These are phyloP conservation scores for Malania oleifera DNA, from an alignment of 164 flowering plant species.

Conservation along the genomic window DNA sequence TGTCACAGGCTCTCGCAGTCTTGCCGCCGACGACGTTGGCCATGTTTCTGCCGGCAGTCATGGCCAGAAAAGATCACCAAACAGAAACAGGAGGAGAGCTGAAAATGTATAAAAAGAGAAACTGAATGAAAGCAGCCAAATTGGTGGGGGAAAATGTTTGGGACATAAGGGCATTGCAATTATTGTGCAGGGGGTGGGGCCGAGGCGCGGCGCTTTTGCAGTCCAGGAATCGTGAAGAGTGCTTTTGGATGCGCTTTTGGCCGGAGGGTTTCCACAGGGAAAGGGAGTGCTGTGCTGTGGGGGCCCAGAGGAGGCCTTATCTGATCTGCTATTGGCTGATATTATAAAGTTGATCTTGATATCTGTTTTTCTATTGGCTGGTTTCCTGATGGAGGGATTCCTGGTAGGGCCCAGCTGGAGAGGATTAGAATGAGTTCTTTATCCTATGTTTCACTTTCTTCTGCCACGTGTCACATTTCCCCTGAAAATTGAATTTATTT, in stretches of 20 bases:
- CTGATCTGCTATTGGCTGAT: slow-evolving; percentile 47
- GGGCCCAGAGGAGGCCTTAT: slow-evolving; percentile 61
- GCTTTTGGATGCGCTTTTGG: slow-evolving; percentile 25
- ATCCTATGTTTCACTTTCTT: too few relatives aligned
- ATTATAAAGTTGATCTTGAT: slow-evolving; percentile 32
- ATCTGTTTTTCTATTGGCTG: slow-evolving; percentile 38
- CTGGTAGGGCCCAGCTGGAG: slow-evolving; percentile 24
- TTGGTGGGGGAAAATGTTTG: too few relatives aligned
- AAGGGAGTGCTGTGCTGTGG: slow-evolving; percentile 32
- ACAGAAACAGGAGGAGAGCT: neutral
- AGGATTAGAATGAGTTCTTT: slow-evolving; percentile 14
- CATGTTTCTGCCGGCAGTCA: slow-evolving; percentile 32
- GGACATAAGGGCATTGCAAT: slow-evolving; percentile 13
- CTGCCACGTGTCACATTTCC: too few relatives aligned
- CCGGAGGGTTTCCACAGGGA: slow-evolving; percentile 4
- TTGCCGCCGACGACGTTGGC: slow-evolving; percentile 74
- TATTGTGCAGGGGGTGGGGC: slow-evolving; percentile 14
- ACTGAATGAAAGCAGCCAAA: too few relatives aligned
- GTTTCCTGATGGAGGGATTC: slow-evolving; percentile 31
- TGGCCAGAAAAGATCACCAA: slow-evolving; percentile 6
- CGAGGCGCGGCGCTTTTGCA: slow-evolving; percentile 32
- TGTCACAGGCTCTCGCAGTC: slow-evolving; percentile 77
- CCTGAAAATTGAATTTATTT: too few relatives aligned
- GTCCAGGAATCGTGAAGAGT: neutral
- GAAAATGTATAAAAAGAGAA: too few relatives aligned